A percentile compares a stretch with the other conserved stretches of the same genome.
Conservation (phyloP, 2,329 filamentous ascomycete species). For the Aaosphaeria pasadenensis region DNA sequence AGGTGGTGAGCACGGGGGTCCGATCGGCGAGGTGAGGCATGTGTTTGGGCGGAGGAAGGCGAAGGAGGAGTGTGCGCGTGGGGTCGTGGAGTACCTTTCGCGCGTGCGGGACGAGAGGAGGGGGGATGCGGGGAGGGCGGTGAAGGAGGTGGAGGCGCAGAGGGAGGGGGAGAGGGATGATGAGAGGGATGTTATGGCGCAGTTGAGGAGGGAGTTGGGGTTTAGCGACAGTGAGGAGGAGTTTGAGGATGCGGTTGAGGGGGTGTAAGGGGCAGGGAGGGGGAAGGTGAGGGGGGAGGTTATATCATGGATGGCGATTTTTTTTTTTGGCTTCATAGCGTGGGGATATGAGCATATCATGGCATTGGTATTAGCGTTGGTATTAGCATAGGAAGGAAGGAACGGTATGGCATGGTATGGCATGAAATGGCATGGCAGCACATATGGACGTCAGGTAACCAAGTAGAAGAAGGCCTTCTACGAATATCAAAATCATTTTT, state of each 20-base stretch:
- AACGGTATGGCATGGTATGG: neutral
- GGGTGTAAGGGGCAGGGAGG: neutral
- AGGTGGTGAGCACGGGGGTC: conserved; percentile 10
- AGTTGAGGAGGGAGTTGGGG: neutral
- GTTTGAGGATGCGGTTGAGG: conserved; percentile 15
- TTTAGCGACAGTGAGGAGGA: conserved; percentile 5
- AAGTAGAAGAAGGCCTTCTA: neutral
- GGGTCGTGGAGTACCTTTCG: conserved; percentile 39
- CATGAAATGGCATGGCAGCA: neutral
- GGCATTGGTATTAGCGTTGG: neutral
- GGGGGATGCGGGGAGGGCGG: conserved; percentile 8
- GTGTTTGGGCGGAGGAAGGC: conserved; percentile 50
- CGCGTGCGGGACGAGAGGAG: conserved; percentile 26
- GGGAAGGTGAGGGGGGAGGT: neutral
- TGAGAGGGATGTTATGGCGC: neutral
- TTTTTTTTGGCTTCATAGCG: neutral
- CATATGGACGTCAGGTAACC: neutral
- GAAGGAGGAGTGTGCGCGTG: conserved; percentile 47
- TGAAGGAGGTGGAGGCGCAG: conserved; percentile 2
- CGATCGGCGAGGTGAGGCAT: conserved; percentile 41
- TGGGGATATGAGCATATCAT: too few species aligned
- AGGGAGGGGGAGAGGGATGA: conserved; percentile 1
- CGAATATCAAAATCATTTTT: neutral
- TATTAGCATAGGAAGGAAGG: neutral
- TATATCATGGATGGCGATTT: neutral